Percentiles rank a stretch among this genome's conserved stretches.
Conservation (phyloP, 73 alveolate genomes). For the Paramecium sexaurelia region DNA sequence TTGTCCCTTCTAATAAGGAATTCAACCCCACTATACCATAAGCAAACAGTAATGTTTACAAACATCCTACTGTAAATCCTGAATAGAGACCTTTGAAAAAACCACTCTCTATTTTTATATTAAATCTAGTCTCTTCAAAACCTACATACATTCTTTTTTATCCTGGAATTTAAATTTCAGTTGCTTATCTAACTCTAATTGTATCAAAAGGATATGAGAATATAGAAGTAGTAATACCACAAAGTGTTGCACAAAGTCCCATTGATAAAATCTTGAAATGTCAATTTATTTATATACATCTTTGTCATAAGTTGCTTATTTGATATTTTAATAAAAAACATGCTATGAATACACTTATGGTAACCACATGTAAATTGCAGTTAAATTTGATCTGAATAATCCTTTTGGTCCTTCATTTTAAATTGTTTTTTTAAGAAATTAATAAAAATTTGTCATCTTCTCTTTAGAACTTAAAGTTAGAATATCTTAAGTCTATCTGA, state of each 20-base stretch:
- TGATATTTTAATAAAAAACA: constrained; percentile 34
- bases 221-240: constrained; percentile 11
- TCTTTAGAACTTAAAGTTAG: constrained; percentile 27
- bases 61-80: constrained; percentile 9
- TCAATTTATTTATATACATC: constrained; percentile 22
- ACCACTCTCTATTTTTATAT: constrained; percentile 13
- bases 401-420: background rate
- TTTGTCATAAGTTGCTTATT: background rate
- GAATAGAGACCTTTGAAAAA: constrained; percentile 16
- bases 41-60: background rate
- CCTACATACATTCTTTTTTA: background rate
- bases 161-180: background rate
- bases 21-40: background rate
- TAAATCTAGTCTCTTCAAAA: background rate
- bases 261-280: background rate
- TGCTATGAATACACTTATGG: constrained; percentile 6
- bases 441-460: constrained; percentile 19
- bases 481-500: constrained; percentile 40
- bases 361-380: constrained; percentile 38
- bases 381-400: constrained; percentile 21
- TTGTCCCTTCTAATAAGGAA: background rate
- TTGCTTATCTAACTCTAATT: constrained; percentile 47
- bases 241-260: constrained; percentile 10
- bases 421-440: background rate
- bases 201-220: constrained; percentile 44